Evolutionary conservation across 2,329 filamentous ascomycete genomes (phyloP), one percentile per base, ranked within the genome.

Genomic region (Dichotomopilus funicola): DNA sequence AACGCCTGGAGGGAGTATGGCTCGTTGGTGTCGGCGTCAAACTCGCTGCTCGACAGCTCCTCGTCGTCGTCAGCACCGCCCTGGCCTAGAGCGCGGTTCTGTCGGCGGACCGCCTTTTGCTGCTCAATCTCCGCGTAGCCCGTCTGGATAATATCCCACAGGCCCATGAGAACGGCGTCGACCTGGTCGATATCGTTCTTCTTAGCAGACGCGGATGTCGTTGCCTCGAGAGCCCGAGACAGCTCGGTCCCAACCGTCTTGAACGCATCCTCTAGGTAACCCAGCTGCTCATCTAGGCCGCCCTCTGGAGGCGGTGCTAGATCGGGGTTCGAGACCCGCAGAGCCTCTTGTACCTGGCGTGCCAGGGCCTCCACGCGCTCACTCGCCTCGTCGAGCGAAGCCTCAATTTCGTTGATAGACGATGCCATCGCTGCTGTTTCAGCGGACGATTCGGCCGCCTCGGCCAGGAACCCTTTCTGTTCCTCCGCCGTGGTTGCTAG

Each of bases 1-100:
- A 97, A 95, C 19, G 86, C 88, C 27, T 80, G 76, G 4, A 96
- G 73, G 1, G 86, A 87, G 71, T 89, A 95, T 1, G 78, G 64
- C 62, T 88, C 83, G 55, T 77, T 76, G 31, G 73, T 66, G 60
- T 82, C 76, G 54, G 78, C 75, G 13, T 77, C 58, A 41, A 62
- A 77, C 59, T 87, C 84, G 57, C 85, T 82, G 31, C 82, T 82
- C 2, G 82, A 83, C 57, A 82, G 70, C 42, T 82, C 80, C 33
- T 85, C 82, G 11, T 82, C 79, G 40, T 86, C 83, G 6, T 79
- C 78, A 8, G 38, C 51, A 36, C 46, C 53, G 34, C 74, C 72
- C 7, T 81, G 67, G 9, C 81, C 81, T 63, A 85, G 82, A 38
- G 75, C 70, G 12, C 79, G 76, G 13, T 75, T 72, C 62, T 75